A percentile compares a stretch with the other conserved stretches of the same genome.
Conservation (phyloP, 1,139 yeast genomes). For the Lodderomyces theae region DNA sequence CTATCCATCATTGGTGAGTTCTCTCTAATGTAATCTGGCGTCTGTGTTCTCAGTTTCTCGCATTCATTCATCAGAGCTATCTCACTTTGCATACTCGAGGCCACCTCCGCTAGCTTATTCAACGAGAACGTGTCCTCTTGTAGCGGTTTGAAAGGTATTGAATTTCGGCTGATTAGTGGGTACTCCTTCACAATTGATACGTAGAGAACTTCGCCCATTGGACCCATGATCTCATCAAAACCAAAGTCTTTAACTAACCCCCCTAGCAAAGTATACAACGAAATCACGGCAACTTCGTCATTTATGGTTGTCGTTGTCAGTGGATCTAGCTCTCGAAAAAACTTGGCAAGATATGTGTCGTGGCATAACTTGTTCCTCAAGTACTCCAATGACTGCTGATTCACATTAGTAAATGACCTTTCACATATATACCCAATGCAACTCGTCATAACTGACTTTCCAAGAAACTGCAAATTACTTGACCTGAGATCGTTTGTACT, state of each 20-base stretch:
- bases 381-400: slow-evolving; percentile 50
- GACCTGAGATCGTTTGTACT: slow-evolving; percentile 44
- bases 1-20: not conserved
- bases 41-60: not conserved
- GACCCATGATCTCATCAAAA: slow-evolving; percentile 60
- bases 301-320: slow-evolving; percentile 24
- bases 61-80: not conserved
- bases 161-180: slow-evolving; percentile 53
- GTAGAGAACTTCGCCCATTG: slow-evolving; percentile 66
- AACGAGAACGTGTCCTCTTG: slow-evolving; percentile 13
- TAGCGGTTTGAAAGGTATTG: slow-evolving; percentile 27
- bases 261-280: slow-evolving; percentile 62
- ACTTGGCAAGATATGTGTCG: slow-evolving; percentile 42
- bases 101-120: slow-evolving; percentile 37
- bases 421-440: slow-evolving; percentile 63
- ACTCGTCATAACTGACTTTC: slow-evolving; percentile 52
- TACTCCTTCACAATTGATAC: slow-evolving; percentile 60
- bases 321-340: slow-evolving; percentile 49
- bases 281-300: slow-evolving; percentile 48
- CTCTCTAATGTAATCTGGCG: not conserved
- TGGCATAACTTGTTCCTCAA: slow-evolving; percentile 50
- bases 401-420: slow-evolving; percentile 36
- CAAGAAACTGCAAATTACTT: slow-evolving; percentile 53
- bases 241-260: slow-evolving; percentile 78
- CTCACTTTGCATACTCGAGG: slow-evolving; percentile 30